Conservation (phyloP, 768 basidiomycete species). For the Termitomyces sp. region DNA sequence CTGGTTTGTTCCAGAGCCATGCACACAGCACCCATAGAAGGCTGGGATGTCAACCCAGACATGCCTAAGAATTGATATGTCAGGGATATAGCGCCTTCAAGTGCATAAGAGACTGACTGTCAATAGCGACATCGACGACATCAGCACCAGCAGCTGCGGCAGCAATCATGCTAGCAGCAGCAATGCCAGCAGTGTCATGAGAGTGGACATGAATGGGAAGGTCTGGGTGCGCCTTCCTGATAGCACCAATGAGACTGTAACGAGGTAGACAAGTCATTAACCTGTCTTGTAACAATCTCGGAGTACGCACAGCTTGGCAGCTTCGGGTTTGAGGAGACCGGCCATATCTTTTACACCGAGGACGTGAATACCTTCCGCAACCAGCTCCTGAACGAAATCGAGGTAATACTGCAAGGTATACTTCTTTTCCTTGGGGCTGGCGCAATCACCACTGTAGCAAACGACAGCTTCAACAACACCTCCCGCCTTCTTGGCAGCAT, state of each 20-base stretch:
- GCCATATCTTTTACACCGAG: conserved; percentile 99
- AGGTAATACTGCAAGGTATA: conserved; percentile 98
- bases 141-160: conserved; percentile 97
- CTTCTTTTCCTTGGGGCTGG: conserved; percentile 91
- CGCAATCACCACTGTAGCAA: conserved; percentile 98
- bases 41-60: conserved; percentile 97
- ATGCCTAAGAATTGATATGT: conserved; percentile 56
- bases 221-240: conserved; percentile 94
- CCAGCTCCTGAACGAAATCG: conserved; percentile 90
- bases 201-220: conserved; percentile 99
- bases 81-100: conserved; percentile 3
- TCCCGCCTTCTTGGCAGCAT: conserved; percentile 99
- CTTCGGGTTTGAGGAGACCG: conserved; percentile 90
- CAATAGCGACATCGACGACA: conserved; percentile 96
- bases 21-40: conserved; percentile 97
- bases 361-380: conserved; percentile 93
- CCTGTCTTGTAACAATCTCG: neutral
- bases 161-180: conserved; percentile 96
- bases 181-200: conserved; percentile 98
- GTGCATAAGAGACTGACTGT: conserved; percentile 60
- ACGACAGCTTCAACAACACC: conserved; percentile 97
- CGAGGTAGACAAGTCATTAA: neutral
- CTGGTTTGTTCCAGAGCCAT: conserved; percentile 92
- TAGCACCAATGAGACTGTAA: conserved; percentile 83
- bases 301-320: conserved; percentile 75